phyloP scores from a whole-genome alignment of 176 grass and related monocot species.

The Elymus sibiricus region DNA sequence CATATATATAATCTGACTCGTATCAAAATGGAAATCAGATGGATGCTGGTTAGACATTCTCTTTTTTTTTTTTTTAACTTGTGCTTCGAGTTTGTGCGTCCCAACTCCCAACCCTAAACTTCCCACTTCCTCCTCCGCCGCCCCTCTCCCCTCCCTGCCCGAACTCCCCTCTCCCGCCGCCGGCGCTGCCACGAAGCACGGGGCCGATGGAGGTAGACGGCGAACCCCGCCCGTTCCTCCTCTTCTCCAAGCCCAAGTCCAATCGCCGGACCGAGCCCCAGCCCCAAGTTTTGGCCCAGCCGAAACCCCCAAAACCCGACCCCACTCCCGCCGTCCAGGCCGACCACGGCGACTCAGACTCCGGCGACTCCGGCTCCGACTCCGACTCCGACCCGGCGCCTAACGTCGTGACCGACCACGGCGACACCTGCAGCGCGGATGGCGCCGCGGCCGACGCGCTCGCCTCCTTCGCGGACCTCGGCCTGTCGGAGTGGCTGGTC shows the following conservation, averaged over 20 bases:
- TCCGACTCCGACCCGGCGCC: conserved; percentile 6
- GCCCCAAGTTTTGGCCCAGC: neutral
- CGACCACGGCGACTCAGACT: neutral
- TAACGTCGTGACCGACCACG: conserved; percentile 18
- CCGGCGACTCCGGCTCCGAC: neutral
- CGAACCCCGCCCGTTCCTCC: conserved; percentile 46
- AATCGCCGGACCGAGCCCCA: neutral
- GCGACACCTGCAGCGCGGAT: neutral
- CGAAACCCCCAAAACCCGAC: neutral
- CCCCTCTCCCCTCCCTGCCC: neutral
- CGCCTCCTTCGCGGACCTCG: conserved; percentile 61
- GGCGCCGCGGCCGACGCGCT: neutral
- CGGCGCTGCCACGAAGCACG: neutral
- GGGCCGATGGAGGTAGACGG: conserved; percentile 43
- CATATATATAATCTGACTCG: no score
- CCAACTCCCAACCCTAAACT: neutral
- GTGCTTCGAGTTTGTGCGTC: neutral
- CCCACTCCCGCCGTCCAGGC: conserved; percentile 7
- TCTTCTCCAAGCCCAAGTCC: conserved; percentile 42
- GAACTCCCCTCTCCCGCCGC: neutral
- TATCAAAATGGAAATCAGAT: no score
- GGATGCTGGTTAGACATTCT: no score
- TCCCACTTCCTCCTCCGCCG: neutral
- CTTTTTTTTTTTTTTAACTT: no score
- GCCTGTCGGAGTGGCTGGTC: conserved; percentile 73